Base-by-base conservation (phyloP, 371 early-diverging fungal genomes). In the Mortierella sp. region DNA sequence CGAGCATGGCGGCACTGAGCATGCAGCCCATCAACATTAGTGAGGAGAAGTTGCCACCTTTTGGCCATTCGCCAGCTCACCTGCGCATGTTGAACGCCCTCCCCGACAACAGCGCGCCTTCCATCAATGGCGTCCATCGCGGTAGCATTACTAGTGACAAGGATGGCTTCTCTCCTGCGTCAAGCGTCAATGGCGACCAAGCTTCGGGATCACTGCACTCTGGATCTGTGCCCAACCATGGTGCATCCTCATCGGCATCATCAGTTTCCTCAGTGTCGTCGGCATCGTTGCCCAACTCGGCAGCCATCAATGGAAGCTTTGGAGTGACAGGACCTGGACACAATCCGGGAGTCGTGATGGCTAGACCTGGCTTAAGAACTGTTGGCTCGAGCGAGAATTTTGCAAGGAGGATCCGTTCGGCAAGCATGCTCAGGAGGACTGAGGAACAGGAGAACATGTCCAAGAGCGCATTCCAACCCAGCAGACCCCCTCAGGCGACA, bases 331-430 rank as follows among this genome's bases (percentile, higher is more conserved):
- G 66, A 45, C 39, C 74, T 1, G 65, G 52, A 39, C 48, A 71
- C 2, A 50, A 53, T 9, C 43, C 70, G 24, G 71, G 53, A 1
- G 70, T 45, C 45, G 71, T 65, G 16, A 48, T 78, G 73, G 50
- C 67, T 19, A 64, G 83, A 48, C 79, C 83, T 16, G 79, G 79
- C 5, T 45, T 83, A 50, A 71, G 79, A 44, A 75, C 83, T 1
- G 79, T 75, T 64, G 83, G 79, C 16, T 83, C 83, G 4, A 78
- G 83, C 50, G 83, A 83, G 64, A 83, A 79, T 37, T 78, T 78
- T 64, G 76, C 83, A 37, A 61, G 79, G 61, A 78, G 83, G 50
- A 76, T 83, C 37, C 78, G 83, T 16, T 83, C 83, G 0, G 68
- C 79, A 2, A 83, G 83, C 31, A 65, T 73, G 76, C 66, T 83